These are phyloP conservation scores for Akanthomyces muscarius DNA, from an alignment of 2,329 filamentous ascomycete genomes.

Conservation along the genomic window DNA sequence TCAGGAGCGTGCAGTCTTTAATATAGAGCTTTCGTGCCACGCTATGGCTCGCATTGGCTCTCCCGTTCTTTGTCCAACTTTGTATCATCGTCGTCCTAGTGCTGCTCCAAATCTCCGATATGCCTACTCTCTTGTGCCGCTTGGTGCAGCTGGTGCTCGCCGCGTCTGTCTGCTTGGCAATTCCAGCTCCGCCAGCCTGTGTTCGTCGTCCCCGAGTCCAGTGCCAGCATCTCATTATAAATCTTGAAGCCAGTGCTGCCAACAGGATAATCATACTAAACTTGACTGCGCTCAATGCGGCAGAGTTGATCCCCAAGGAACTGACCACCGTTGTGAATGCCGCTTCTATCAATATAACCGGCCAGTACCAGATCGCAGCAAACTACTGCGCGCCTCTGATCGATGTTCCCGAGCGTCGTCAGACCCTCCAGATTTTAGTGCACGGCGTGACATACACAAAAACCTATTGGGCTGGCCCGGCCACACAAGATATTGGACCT, in stretches of 20 bases:
- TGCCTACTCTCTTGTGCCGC: background rate
- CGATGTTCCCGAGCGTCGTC: background rate
- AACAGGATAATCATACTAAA: background rate
- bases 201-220: background rate
- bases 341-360: background rate
- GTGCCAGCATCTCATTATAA: background rate
- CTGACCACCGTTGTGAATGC: background rate
- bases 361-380: background rate
- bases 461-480: constrained; percentile 8
- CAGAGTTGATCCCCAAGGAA: background rate
- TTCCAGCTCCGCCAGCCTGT: background rate
- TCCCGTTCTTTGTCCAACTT: background rate
- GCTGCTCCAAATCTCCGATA: background rate
- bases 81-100: background rate
- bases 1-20: background rate
- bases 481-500: background rate
- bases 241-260: background rate
- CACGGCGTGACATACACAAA: constrained; percentile 11
- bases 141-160: background rate
- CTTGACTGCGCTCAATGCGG: background rate
- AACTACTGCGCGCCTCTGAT: background rate
- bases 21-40: background rate
- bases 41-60: too few species aligned
- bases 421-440: constrained; percentile 5
- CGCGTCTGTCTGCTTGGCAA: background rate